phyloP scores from a whole-genome alignment of 192 early-diverging fungal species.

The Ambispora gerdemannii region DNA sequence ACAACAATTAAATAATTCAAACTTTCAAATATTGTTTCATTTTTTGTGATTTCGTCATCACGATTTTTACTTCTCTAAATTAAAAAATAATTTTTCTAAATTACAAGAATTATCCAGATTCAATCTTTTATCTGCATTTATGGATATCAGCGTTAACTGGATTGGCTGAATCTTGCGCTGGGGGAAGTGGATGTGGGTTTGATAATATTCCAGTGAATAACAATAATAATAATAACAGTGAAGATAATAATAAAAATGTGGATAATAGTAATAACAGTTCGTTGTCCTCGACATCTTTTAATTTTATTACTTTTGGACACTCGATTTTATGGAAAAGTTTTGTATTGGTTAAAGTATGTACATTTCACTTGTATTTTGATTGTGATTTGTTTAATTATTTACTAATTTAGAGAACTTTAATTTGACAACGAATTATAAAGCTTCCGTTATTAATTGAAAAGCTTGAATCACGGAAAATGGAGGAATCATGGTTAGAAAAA shows the following conservation, averaged over 20 bases:
- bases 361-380: neutral
- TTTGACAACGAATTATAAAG: too few species aligned
- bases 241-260: too few species aligned
- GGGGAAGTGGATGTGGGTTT: neutral
- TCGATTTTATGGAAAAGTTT: constrained; percentile 30
- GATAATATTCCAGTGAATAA: too few species aligned
- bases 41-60: neutral
- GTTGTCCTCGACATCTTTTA: neutral
- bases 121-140: constrained; percentile 43
- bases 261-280: too few species aligned
- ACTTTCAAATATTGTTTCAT: too few species aligned
- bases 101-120: constrained; percentile 40
- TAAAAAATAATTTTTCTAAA: neutral
- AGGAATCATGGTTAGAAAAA: neutral
- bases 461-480: constrained; percentile 15
- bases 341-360: constrained; percentile 26
- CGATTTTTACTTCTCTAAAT: neutral
- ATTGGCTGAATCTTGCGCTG: constrained; percentile 32
- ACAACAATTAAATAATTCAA: too few species aligned
- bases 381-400: neutral
- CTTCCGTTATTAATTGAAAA: constrained; percentile 27
- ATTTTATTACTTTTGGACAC: neutral
- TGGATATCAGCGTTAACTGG: constrained; percentile 44
- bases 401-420: neutral
- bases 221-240: too few species aligned